Evolutionary conservation across 495 filamentous ascomycete genomes (phyloP).

Genomic region (Aspergillus affinis): DNA sequence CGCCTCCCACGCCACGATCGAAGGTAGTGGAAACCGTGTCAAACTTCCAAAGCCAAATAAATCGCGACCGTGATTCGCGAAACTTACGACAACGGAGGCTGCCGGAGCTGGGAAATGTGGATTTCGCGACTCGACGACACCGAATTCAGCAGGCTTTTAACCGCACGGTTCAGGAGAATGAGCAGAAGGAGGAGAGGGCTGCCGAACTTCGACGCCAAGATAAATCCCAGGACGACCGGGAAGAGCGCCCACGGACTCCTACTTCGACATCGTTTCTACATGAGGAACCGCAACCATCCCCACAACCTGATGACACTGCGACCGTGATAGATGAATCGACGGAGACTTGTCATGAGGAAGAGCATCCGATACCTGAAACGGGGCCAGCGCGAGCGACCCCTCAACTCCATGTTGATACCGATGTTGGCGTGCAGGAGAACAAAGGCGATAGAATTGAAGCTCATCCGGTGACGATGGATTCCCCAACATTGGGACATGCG

Average conservation of each 20-base stretch:
- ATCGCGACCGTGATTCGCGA: slow-evolving; percentile 29
- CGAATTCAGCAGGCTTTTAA: slow-evolving; percentile 79
- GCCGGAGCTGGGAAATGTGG: slow-evolving; percentile 65
- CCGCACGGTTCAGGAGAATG: slow-evolving; percentile 68
- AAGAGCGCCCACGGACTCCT: slow-evolving; percentile 26
- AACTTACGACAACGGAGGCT: slow-evolving; percentile 42
- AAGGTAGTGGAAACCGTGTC: slow-evolving; percentile 52
- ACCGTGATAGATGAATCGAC: slow-evolving; percentile 29
- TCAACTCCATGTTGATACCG: slow-evolving; percentile 33
- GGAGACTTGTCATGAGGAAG: slow-evolving; percentile 16
- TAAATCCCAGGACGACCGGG: slow-evolving; percentile 34
- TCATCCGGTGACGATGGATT: slow-evolving; percentile 49
- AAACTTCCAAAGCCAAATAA: slow-evolving; percentile 36
- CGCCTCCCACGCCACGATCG: slow-evolving; percentile 66
- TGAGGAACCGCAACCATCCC: slow-evolving; percentile 19
- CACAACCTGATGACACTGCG: slow-evolving; percentile 25
- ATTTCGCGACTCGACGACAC: slow-evolving; percentile 75
- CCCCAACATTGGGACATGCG: slow-evolving; percentile 69
- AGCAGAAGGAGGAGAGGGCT: slow-evolving; percentile 55
- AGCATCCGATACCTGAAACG: slow-evolving; percentile 3
- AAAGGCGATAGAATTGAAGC: slow-evolving; percentile 3
- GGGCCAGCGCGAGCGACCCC: slow-evolving; percentile 19
- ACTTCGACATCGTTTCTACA: slow-evolving; percentile 18
- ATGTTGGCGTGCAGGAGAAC: slow-evolving; percentile 14
- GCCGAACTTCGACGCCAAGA: slow-evolving; percentile 44